These are phyloP conservation scores for Penicillium palitans DNA, from an alignment of 2,329 filamentous ascomycete species.

Conservation along the genomic window DNA sequence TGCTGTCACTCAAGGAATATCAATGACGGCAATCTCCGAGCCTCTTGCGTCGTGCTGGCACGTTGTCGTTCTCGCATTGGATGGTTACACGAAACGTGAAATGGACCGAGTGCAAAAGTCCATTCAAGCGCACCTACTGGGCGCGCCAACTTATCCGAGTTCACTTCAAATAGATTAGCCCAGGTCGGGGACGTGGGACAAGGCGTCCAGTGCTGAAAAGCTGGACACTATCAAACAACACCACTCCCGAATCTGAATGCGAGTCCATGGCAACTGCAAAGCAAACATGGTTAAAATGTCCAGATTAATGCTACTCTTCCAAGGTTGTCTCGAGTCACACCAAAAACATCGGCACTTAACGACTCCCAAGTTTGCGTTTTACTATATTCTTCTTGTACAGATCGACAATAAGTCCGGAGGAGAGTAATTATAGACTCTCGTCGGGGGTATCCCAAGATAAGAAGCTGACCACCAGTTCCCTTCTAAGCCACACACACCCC, in stretches of 20 bases:
- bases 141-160: not conserved
- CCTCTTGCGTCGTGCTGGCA: slow-evolving; percentile 6
- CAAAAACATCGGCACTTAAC: not conserved
- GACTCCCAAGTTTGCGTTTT: not conserved
- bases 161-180: not conserved
- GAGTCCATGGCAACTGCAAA: slow-evolving; percentile 5
- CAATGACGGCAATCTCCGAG: slow-evolving; percentile 26
- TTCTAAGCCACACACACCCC: not conserved
- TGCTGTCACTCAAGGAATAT: slow-evolving; percentile 11
- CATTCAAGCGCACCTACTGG: slow-evolving; percentile 20
- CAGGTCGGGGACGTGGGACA: slow-evolving; percentile 16
- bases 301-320: not conserved
- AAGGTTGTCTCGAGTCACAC: slow-evolving; percentile 5
- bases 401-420: not conserved
- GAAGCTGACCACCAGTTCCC: slow-evolving; percentile 1
- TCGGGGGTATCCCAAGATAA: slow-evolving; percentile 4
- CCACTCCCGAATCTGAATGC: slow-evolving; percentile 1
- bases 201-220: slow-evolving; percentile 19
- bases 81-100: slow-evolving; percentile 22
- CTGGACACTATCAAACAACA: slow-evolving; percentile 3
- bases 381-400: not conserved
- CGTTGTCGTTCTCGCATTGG: slow-evolving; percentile 2
- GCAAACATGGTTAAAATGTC: slow-evolving; percentile 10
- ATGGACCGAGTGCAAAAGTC: slow-evolving; percentile 21
- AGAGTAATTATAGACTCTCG: not conserved